Conservation (phyloP, 352 stramenopile genomes). For the Globisporangium irregulare region DNA sequence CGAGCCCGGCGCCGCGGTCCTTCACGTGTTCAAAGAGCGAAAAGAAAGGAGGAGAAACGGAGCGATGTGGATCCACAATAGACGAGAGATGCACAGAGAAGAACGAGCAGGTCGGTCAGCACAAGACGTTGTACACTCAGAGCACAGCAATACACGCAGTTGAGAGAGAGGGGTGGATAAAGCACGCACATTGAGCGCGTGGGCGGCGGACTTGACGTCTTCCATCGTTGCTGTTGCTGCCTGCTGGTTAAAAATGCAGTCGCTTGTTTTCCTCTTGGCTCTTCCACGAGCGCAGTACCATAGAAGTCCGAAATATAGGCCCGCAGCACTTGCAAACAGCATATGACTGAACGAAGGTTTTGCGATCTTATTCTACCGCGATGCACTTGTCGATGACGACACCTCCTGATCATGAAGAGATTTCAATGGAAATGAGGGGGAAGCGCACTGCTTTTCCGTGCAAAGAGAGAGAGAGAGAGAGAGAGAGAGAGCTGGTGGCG, state of each 20-base stretch:
- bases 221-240: slow-evolving; percentile 23
- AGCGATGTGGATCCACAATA: not conserved
- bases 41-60: not conserved
- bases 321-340: not conserved
- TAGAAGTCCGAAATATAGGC: not conserved
- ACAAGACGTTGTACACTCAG: not conserved
- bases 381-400: too few species aligned
- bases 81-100: not conserved
- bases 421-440: too few species aligned
- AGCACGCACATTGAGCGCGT: slow-evolving; percentile 39
- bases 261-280: not conserved
- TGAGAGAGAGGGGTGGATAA: not conserved
- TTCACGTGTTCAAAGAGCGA: slow-evolving; percentile 14
- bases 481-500: too few species aligned
- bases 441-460: too few species aligned
- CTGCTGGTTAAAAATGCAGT: slow-evolving; percentile 1
- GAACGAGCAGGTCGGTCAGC: not conserved
- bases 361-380: not conserved
- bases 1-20: slow-evolving; percentile 62
- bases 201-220: slow-evolving; percentile 41
- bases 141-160: not conserved
- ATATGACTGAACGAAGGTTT: not conserved
- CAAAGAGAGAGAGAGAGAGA: too few species aligned
- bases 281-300: not conserved
- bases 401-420: too few species aligned